Evolutionary conservation across 148 eudicot genomes (phyloP), one percentile per base, ranked within the genome.

Genomic region (Camellia japonica): DNA sequence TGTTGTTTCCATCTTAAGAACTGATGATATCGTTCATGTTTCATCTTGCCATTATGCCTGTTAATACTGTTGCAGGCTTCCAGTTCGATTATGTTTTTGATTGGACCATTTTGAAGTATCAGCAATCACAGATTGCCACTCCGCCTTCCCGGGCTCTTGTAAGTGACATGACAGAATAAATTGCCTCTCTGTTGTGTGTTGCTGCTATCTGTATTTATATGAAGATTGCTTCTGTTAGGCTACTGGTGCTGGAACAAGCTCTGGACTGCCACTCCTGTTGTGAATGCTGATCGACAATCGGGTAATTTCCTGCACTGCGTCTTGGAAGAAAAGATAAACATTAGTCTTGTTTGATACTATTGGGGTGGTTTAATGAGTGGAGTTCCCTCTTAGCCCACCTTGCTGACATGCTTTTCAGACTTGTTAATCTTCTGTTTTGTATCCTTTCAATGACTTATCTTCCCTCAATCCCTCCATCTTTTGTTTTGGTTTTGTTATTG

Each of bases 11-110:
- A 43, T 59, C 16, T 4, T 38, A 20, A 20, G 41, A 15, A 66
- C 20, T 9, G 41, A 4, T 5, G 41, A 42, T 42, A 41, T 64
- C 4, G 9, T 30, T 49, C 18, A 49, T 20, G 18, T 30, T 41
- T 4, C 19, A 18, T 49, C 59, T 51, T 61, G 12, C 38, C 80
- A 51, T 19, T 11, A 54, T 64, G 52, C 74, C 13, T 71, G 66
- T 72, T 74, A 15, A 68, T 74, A 49, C 68, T 68, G 38, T 63
- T 82, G 80, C 88, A 96, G 99, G 99, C 73, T 95, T 92, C 81
- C 99, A 95, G 82, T 95, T 95, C 82, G 99, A 95, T 82, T 95
- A 93, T 79, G 97, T 95, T 84, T 95, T 95, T 86, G 99, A 95
- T 80, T 95, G 99, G 99, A 93, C 97, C 67, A 92, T 95, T 76